Conservation (phyloP, 352 stramenopile species). For the Paralagenidium karlingii region DNA sequence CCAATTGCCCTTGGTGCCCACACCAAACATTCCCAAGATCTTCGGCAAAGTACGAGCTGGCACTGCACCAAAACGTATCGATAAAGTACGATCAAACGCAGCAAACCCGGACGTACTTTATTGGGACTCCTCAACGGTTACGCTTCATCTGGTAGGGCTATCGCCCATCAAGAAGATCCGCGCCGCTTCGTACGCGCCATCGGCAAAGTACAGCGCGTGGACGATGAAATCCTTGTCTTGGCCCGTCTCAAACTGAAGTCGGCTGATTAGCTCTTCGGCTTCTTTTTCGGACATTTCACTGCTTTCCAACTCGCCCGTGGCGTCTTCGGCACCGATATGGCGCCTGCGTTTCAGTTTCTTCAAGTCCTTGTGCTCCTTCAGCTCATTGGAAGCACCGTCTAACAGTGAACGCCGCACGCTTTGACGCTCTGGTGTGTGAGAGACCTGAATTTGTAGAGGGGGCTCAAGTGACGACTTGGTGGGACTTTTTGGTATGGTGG, state of each 20-base stretch:
- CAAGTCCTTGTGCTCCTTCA: constrained; percentile 3
- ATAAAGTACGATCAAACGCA: too few relatives aligned
- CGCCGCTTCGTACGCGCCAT: constrained; percentile 14
- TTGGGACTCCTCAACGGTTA: too few relatives aligned
- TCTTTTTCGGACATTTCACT: constrained; percentile 10
- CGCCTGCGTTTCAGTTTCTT: constrained; percentile 10
- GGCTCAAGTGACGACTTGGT: too few relatives aligned
- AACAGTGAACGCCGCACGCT: not conserved
- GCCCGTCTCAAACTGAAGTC: constrained; percentile 19
- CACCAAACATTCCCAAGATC: too few relatives aligned
- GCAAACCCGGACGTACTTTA: too few relatives aligned
- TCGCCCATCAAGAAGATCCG: constrained; percentile 12
- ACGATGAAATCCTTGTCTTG: constrained; percentile 12
- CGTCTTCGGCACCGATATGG: constrained; percentile 5
- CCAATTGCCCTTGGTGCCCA: too few relatives aligned
- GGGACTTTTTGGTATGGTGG: too few relatives aligned
- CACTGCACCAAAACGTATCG: too few relatives aligned
- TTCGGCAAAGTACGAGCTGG: too few relatives aligned
- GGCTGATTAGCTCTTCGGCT: constrained; percentile 12
- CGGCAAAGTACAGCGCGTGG: constrained; percentile 31
- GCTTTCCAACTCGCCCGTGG: constrained; percentile 3
- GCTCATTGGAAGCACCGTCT: not conserved
- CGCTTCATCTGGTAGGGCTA: too few relatives aligned
- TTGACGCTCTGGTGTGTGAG: not conserved
- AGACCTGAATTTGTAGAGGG: constrained; percentile 4